A percentile compares a stretch with the other conserved stretches of the same genome.
Conservation (phyloP, 768 basidiomycete species). For the Tremella fuciformis region DNA sequence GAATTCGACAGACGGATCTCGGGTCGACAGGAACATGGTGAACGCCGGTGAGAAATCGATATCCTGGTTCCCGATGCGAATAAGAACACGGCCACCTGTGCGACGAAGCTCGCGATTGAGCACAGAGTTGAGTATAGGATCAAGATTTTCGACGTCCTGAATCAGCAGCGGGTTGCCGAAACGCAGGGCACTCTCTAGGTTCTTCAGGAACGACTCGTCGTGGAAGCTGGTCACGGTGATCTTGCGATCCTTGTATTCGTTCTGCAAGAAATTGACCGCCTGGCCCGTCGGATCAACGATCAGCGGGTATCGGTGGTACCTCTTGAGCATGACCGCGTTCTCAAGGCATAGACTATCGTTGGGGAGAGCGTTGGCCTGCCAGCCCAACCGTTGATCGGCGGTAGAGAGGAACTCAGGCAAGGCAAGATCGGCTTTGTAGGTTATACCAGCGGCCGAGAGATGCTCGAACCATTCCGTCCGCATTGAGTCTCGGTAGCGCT, state of each 20-base stretch:
- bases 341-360: slow-evolving; percentile 93
- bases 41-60: slow-evolving; percentile 99
- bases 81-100: slow-evolving; percentile 94
- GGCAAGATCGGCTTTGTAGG: slow-evolving; percentile 86
- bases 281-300: slow-evolving; percentile 98
- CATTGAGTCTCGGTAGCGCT: slow-evolving; percentile 86
- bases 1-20: slow-evolving; percentile 96
- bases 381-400: slow-evolving; percentile 88
- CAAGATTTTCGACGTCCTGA: slow-evolving; percentile 95
- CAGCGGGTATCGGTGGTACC: slow-evolving; percentile 94
- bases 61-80: slow-evolving; percentile 93
- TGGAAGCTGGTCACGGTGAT: slow-evolving; percentile 98
- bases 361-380: slow-evolving; percentile 95
- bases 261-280: slow-evolving; percentile 87
- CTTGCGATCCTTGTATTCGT: slow-evolving; percentile 92
- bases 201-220: slow-evolving; percentile 97
- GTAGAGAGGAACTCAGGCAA: slow-evolving; percentile 95
- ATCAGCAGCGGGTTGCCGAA: slow-evolving; percentile 97
- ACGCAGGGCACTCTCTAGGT: slow-evolving; percentile 94
- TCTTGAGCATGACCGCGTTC: slow-evolving; percentile 99
- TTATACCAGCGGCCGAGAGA: slow-evolving; percentile 80
- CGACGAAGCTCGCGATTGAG: slow-evolving; percentile 93
- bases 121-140: slow-evolving; percentile 95
- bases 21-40: slow-evolving; percentile 97
- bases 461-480: slow-evolving; percentile 70